Evolutionary conservation across 805 yeast species (phyloP).

Genomic region (Middelhovenomyces tepae): DNA sequence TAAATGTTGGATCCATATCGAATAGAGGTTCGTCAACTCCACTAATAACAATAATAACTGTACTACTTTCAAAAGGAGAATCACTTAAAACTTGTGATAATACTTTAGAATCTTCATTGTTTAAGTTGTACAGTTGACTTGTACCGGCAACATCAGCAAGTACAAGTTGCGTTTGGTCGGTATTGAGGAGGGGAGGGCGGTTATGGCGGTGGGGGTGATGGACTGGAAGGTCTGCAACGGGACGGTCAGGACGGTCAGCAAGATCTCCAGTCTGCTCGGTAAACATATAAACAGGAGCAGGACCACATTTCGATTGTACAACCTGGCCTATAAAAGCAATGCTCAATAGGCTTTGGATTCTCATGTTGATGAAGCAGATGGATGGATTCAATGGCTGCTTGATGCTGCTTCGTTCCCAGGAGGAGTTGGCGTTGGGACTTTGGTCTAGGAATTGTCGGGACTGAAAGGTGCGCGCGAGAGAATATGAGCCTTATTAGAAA

Average conservation of each 20-base stretch:
- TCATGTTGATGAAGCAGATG: too few relatives aligned
- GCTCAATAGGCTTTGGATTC: not conserved
- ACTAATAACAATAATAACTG: slow-evolving; percentile 11
- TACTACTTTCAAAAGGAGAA: slow-evolving; percentile 5
- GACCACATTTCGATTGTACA: slow-evolving; percentile 4
- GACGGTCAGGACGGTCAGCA: too few relatives aligned
- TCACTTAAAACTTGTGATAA: slow-evolving; percentile 7
- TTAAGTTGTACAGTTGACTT: slow-evolving; percentile 5
- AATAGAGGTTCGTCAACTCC: slow-evolving; percentile 5
- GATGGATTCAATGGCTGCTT: too few relatives aligned
- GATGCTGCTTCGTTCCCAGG: too few relatives aligned
- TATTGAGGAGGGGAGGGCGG: slow-evolving; percentile 5
- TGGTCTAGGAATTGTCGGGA: too few relatives aligned
- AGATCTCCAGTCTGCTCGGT: too few relatives aligned
- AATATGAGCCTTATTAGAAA: too few relatives aligned
- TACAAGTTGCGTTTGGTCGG: slow-evolving; percentile 15
- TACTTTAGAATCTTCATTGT: not conserved
- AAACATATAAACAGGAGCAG: slow-evolving; percentile 9
- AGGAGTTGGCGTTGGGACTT: too few relatives aligned
- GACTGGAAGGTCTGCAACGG: too few relatives aligned
- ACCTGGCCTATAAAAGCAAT: not conserved
- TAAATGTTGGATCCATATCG: slow-evolving; percentile 12
- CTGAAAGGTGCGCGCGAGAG: too few relatives aligned
- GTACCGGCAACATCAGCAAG: slow-evolving; percentile 15
- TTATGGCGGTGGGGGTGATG: slow-evolving; percentile 1